These are phyloP conservation scores for Lactifluus rugatus DNA, from an alignment of 768 basidiomycete species.

Conservation along the genomic window DNA sequence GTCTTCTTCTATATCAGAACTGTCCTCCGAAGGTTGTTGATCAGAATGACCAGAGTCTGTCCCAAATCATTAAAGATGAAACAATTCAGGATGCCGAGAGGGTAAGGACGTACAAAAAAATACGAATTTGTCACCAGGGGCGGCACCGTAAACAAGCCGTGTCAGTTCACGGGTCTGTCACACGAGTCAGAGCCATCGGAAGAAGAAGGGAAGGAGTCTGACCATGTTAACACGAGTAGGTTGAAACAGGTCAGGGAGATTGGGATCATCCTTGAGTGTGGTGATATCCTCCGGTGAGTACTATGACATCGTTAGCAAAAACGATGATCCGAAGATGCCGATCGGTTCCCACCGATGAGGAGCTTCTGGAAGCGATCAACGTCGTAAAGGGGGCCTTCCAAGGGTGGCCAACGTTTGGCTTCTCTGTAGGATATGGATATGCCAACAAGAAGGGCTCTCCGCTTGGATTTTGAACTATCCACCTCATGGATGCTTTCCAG, in stretches of 20 bases:
- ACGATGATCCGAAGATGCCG: neutral
- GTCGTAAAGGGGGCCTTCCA: conserved; percentile 10
- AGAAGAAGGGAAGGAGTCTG: neutral
- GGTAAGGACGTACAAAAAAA: conserved; percentile 22
- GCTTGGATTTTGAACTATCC: neutral
- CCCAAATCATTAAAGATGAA: neutral
- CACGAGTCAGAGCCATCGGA: neutral
- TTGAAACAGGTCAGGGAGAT: neutral
- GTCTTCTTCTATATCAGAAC: conserved; percentile 18
- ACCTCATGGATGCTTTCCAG: too few relatives aligned
- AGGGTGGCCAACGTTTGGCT: neutral
- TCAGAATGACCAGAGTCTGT: conserved; percentile 23
- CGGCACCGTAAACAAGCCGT: conserved; percentile 16
- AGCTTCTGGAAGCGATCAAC: conserved; percentile 7
- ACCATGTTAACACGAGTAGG: conserved; percentile 20
- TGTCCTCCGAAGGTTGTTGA: conserved; percentile 13
- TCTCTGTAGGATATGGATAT: conserved; percentile 15
- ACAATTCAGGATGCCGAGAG: neutral
- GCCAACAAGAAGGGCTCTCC: conserved; percentile 19
- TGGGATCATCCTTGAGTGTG: conserved; percentile 14
- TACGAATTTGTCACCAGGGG: conserved; percentile 21
- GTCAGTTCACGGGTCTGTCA: conserved; percentile 17
- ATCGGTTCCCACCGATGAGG: conserved; percentile 4
- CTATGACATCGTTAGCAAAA: neutral
- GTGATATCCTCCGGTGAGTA: conserved; percentile 15